These are phyloP conservation scores for Cryomyces minteri DNA, from an alignment of 495 filamentous ascomycete genomes.

Conservation along the genomic window DNA sequence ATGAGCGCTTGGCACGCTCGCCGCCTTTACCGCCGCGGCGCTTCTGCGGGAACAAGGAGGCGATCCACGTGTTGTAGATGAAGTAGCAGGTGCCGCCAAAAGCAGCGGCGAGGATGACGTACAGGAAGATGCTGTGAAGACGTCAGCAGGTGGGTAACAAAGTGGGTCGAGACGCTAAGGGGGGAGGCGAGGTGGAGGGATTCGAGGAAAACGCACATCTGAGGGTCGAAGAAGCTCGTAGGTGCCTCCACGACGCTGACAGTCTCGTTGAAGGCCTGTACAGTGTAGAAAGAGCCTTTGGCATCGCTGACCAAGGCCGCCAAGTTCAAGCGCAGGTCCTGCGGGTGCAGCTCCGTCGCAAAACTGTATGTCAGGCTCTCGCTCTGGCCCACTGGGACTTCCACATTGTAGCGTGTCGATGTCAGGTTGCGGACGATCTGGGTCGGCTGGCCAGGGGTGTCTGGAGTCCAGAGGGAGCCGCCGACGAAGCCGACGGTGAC, in stretches of 20 bases:
- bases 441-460: slow-evolving; percentile 24
- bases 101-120: slow-evolving; percentile 66
- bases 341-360: slow-evolving; percentile 79
- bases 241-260: slow-evolving; percentile 85
- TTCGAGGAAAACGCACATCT: slow-evolving; percentile 47
- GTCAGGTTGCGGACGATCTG: slow-evolving; percentile 71
- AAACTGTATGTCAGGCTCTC: slow-evolving; percentile 66
- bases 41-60: slow-evolving; percentile 89
- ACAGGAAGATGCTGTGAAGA: slow-evolving; percentile 70
- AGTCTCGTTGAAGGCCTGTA: slow-evolving; percentile 70
- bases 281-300: slow-evolving; percentile 49
- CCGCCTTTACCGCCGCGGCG: slow-evolving; percentile 45
- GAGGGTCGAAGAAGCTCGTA: slow-evolving; percentile 84
- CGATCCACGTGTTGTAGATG: slow-evolving; percentile 95
- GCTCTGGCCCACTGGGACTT: slow-evolving; percentile 62
- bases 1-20: slow-evolving; percentile 36
- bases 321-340: slow-evolving; percentile 66
- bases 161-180: slow-evolving; percentile 9
- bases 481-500: slow-evolving; percentile 62
- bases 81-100: slow-evolving; percentile 77
- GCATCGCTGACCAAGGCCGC: slow-evolving; percentile 50
- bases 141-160: neutral
- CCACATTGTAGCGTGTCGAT: slow-evolving; percentile 47
- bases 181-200: neutral
- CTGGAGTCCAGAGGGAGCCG: slow-evolving; percentile 45